These are phyloP conservation scores for Stachybotrys chlorohalonatus DNA, from an alignment of 2,329 filamentous ascomycete genomes.

Conservation along the genomic window DNA sequence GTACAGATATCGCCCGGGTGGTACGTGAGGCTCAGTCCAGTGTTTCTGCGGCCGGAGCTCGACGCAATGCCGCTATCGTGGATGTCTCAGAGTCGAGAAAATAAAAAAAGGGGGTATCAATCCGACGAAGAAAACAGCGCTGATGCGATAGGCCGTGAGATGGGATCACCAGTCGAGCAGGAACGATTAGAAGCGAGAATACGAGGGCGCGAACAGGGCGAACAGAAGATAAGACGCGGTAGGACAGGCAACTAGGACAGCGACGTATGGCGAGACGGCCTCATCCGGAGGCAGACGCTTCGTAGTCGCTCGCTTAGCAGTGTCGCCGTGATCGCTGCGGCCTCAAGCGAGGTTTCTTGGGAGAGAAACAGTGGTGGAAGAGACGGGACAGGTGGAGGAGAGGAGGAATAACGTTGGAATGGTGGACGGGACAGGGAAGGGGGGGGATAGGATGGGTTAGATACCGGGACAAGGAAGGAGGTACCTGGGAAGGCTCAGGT, in stretches of 20 bases:
- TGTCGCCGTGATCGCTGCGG: not conserved
- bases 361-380: not conserved
- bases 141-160: not conserved
- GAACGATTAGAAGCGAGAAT: not conserved
- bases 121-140: not conserved
- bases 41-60: not conserved
- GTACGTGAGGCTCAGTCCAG: not conserved
- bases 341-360: not conserved
- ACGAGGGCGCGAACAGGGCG: not conserved
- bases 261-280: not conserved
- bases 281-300: not conserved
- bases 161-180: not conserved
- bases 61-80: not conserved
- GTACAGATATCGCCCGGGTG: not conserved
- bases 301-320: not conserved
- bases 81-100: not conserved
- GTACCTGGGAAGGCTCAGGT: not conserved
- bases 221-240: not conserved
- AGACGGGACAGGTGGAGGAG: not conserved
- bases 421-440: not conserved
- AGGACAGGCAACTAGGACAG: not conserved
- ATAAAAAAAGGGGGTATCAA: not conserved
- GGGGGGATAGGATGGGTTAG: not conserved
- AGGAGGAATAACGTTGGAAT: constrained; percentile 1
- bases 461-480: not conserved